These are phyloP conservation scores for Talaromyces rugulosus DNA, from an alignment of 2,329 filamentous ascomycete genomes.

Conservation along the genomic window DNA sequence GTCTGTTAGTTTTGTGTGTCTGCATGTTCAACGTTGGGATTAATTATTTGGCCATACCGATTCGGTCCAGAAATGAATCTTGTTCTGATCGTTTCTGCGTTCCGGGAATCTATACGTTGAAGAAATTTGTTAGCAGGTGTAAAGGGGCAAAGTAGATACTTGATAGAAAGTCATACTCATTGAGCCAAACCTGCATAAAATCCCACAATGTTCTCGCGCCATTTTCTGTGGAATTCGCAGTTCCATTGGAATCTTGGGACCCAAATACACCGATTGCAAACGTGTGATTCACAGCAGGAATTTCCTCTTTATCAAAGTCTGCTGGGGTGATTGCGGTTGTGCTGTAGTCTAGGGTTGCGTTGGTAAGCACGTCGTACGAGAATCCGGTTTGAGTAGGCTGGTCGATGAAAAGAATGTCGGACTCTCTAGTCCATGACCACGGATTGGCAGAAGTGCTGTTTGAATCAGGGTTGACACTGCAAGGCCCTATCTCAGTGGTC, in stretches of 20 bases:
- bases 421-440: slow-evolving; percentile 55
- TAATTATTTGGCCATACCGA: slow-evolving; percentile 6
- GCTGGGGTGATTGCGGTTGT: neutral
- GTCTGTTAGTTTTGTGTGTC: neutral
- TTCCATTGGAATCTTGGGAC: slow-evolving; percentile 36
- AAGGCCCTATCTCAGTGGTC: slow-evolving; percentile 42
- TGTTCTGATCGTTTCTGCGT: slow-evolving; percentile 33
- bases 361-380: slow-evolving; percentile 35
- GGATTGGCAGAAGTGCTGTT: slow-evolving; percentile 46
- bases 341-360: neutral
- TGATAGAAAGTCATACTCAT: slow-evolving; percentile 10
- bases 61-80: slow-evolving; percentile 30
- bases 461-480: slow-evolving; percentile 42
- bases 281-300: slow-evolving; percentile 47
- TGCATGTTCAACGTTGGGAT: neutral
- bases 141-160: neutral
- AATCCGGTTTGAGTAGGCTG: slow-evolving; percentile 53
- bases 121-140: neutral
- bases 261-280: slow-evolving; percentile 51
- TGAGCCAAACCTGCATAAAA: slow-evolving; percentile 48
- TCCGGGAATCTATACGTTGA: slow-evolving; percentile 24
- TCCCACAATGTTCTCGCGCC: slow-evolving; percentile 53
- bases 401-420: slow-evolving; percentile 63
- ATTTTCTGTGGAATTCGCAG: slow-evolving; percentile 39
- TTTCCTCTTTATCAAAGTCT: neutral